Evolutionary conservation across 768 basidiomycete species (phyloP), one percentile per base, ranked within the genome.

Genomic region (Xerocomellus dryophilus): DNA sequence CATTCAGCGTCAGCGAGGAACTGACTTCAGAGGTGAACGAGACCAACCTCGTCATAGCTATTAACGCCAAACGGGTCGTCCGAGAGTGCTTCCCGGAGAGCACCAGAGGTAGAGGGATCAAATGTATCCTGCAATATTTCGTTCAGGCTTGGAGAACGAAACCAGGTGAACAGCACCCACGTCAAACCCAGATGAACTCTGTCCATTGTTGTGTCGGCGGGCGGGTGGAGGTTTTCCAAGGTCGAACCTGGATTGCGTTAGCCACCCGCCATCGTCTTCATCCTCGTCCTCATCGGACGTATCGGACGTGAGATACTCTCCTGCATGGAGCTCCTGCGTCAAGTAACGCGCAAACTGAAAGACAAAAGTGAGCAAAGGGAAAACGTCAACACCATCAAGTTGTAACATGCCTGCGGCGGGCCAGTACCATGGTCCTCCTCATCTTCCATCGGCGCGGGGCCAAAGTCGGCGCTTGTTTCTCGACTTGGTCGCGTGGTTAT

Each of bases 321-420:
- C 74, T 0, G 82, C 73, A 52, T 83, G 81, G 60, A 91, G 85
- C 62, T 91, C 88, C 56, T 86, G 82, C 6, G 83, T 82, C 29
- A 91, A 76, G 65, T 93, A 93, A 29, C 83, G 78, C 17, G 88
- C 86, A 69, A 94, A 93, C 90, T 93, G 54, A 15, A 45, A 43
- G 17, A 23, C 17, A 36, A 43, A 8, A 44, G 42, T 23, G 12
- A 29, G 25, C 39, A 51, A 9, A 21, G 12, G 3, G 1, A 20
- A 43, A 49, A 21, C 42, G 42, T n/a, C 21, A 10, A 56, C 3
- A 14, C 10, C 29, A n/a, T 48, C 43, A 29, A 43, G 12, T 1
- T 3, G 4, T 1, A 14, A 66, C 74, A 36, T 44, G 81, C 81
- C 59, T 76, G 76, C 25, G 80, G 71, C 20, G 77, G 73, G 35